phyloP scores from a whole-genome alignment of 257 asterid species.

The Salvia rosmarinus region DNA sequence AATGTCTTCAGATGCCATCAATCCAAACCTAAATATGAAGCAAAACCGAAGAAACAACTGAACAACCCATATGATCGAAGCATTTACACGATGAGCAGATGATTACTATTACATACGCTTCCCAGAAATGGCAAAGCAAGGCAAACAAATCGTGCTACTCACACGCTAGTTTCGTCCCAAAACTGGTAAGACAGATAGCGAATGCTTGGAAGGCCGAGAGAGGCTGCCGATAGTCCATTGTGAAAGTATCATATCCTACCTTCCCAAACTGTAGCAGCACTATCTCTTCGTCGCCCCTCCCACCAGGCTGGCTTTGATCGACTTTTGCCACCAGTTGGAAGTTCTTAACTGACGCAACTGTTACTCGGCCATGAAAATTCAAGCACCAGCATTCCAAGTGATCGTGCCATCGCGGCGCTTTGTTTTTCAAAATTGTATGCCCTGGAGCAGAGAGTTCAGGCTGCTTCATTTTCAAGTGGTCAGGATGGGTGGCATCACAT shows the following conservation, averaged over 20 bases:
- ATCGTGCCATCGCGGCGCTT: conserved; percentile 94
- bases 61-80: conserved; percentile 14
- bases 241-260: conserved; percentile 77
- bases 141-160: conserved; percentile 38
- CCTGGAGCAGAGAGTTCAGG: conserved; percentile 33
- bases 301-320: conserved; percentile 80
- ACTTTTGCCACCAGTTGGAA: conserved; percentile 77
- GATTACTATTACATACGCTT: not conserved
- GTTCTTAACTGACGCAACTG: conserved; percentile 92
- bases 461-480: conserved; percentile 40
- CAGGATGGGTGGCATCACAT: conserved; percentile 34
- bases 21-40: conserved; percentile 1
- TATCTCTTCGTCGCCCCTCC: conserved; percentile 79
- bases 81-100: conserved; percentile 33
- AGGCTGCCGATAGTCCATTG: conserved; percentile 91
- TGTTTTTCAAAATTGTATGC: conserved; percentile 67
- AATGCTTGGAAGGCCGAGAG: conserved; percentile 93
- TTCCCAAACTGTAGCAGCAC: conserved; percentile 92
- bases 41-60: not conserved
- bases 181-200: conserved; percentile 89
- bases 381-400: conserved; percentile 97
- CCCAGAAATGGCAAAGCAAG: not conserved
- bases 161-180: conserved; percentile 91
- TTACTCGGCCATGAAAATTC: conserved; percentile 94
- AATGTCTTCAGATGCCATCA: not conserved